Base-by-base conservation (phyloP, 2,329 filamentous ascomycete genomes). In the Xylaria sp. region DNA sequence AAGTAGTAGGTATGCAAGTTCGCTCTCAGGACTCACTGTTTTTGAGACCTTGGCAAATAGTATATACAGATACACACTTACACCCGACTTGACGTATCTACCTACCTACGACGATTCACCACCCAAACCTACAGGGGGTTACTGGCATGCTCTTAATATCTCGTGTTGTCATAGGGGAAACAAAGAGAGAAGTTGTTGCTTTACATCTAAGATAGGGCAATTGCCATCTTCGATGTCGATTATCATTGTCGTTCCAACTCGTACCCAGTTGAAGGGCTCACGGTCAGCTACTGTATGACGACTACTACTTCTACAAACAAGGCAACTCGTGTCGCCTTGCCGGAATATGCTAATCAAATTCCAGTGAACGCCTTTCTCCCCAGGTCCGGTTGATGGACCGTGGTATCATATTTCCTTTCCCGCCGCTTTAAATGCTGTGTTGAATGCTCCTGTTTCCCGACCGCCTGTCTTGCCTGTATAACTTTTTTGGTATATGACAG, bases 341-440 rank as follows among this genome's bases (percentile, higher is more conserved):
- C 69, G 60, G 60, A 74, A 73, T 67, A 71, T 67, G 69, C 68
- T 69, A 69, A 75, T 69, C 71, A 76, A 75, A 76, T 75, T 73
- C 73, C 75, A 76, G 54, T 69, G 70, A 78, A 78, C 77, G 77
- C 77, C 77, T 64, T 73, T 65, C 66, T 69, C 74, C 75, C 72
- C 73, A 75, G 73, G 74, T 72, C 76, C 77, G 76, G 77, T 79
- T 79, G 77, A 79, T 77, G 77, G 76, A 76, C 77, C 72, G 63
- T 76, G 77, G 74, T 78, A 79, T 78, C 77, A 77, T 75, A 65
- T 67, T 71, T 74, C 76, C 72, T 73, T 72, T 75, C 73, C 73
- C 65, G 64, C 69, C 71, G 74, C 74, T 72, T 72, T 75, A 75
- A 74, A 78, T 79, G 77, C 76, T 74, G 74, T 79, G 77, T 79